These are phyloP conservation scores for Fragosphaeria purpurea DNA, from an alignment of 2,329 filamentous ascomycete species.

Conservation along the genomic window DNA sequence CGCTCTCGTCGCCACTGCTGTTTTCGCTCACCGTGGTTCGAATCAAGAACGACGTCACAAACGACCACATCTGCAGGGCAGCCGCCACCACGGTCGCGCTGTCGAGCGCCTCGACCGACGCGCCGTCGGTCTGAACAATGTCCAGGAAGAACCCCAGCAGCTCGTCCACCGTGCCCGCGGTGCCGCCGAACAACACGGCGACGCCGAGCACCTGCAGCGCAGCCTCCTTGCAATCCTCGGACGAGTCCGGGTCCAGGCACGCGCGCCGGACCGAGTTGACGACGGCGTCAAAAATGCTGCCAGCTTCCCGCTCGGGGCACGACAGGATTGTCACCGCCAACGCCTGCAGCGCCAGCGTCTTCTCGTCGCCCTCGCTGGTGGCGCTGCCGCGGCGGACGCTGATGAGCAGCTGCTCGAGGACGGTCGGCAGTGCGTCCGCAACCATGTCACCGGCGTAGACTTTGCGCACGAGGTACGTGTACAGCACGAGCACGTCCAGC, in stretches of 20 bases:
- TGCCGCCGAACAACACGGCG: slow-evolving; percentile 67
- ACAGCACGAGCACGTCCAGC: slow-evolving; percentile 52
- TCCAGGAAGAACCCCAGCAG: slow-evolving; percentile 67
- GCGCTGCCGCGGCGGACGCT: slow-evolving; percentile 61
- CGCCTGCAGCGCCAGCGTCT: slow-evolving; percentile 62
- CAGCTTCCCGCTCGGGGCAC: slow-evolving; percentile 36
- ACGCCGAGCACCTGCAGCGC: slow-evolving; percentile 66
- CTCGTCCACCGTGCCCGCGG: slow-evolving; percentile 59
- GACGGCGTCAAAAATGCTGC: slow-evolving; percentile 55
- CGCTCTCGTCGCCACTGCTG: slow-evolving; percentile 55
- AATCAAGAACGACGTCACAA: slow-evolving; percentile 48
- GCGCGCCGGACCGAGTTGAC: slow-evolving; percentile 48
- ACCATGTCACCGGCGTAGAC: slow-evolving; percentile 58
- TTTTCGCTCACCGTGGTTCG: slow-evolving; percentile 30
- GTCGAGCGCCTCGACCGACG: slow-evolving; percentile 60
- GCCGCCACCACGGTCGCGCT: slow-evolving; percentile 61
- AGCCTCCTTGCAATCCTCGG: slow-evolving; percentile 52
- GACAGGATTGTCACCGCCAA: slow-evolving; percentile 62
- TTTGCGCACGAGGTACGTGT: slow-evolving; percentile 55
- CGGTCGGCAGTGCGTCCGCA: slow-evolving; percentile 46
- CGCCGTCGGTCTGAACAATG: slow-evolving; percentile 70
- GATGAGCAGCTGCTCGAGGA: slow-evolving; percentile 56
- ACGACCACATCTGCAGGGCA: slow-evolving; percentile 68
- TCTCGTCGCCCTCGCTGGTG: slow-evolving; percentile 55
- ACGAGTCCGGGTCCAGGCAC: slow-evolving; percentile 58